These are phyloP conservation scores for Elasticomyces elasticus DNA, from an alignment of 495 filamentous ascomycete genomes.

Conservation along the genomic window DNA sequence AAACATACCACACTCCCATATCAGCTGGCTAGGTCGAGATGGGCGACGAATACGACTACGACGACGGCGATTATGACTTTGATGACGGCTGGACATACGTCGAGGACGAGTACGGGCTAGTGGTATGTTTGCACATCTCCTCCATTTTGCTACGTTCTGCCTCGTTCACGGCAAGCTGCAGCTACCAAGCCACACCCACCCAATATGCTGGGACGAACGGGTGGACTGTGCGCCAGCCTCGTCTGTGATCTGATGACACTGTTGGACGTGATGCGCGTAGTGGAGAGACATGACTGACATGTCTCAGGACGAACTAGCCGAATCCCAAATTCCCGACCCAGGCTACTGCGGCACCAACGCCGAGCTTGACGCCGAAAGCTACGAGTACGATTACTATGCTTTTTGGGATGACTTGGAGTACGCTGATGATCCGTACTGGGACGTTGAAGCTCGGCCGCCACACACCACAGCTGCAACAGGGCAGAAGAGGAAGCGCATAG, in stretches of 20 bases:
- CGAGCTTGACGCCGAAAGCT: conserved; percentile 30
- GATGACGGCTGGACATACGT: conserved; percentile 32
- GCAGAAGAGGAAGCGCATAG: conserved; percentile 10
- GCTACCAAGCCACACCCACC: not conserved
- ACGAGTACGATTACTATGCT: conserved; percentile 18
- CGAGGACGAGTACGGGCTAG: conserved; percentile 29
- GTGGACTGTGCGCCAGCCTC: not conserved
- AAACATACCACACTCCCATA: not conserved
- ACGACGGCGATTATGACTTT: conserved; percentile 16
- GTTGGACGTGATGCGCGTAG: too few species aligned
- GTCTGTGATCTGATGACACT: not conserved
- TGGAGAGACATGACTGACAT: not conserved
- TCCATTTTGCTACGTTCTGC: too few species aligned
- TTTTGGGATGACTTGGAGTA: conserved; percentile 32
- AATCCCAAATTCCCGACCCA: conserved; percentile 31
- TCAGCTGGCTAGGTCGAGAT: not conserved
- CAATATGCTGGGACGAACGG: not conserved
- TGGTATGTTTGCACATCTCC: conserved; percentile 18
- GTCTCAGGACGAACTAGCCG: conserved; percentile 33
- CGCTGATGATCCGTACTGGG: conserved; percentile 29
- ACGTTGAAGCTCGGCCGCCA: conserved; percentile 13
- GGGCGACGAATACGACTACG: conserved; percentile 23
- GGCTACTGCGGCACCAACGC: conserved; percentile 21
- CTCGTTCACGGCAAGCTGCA: conserved; percentile 11
- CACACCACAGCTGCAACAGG: conserved; percentile 13